phyloP scores from a whole-genome alignment of 2,329 filamentous ascomycete species.

The Aureobasidium pullulans region DNA sequence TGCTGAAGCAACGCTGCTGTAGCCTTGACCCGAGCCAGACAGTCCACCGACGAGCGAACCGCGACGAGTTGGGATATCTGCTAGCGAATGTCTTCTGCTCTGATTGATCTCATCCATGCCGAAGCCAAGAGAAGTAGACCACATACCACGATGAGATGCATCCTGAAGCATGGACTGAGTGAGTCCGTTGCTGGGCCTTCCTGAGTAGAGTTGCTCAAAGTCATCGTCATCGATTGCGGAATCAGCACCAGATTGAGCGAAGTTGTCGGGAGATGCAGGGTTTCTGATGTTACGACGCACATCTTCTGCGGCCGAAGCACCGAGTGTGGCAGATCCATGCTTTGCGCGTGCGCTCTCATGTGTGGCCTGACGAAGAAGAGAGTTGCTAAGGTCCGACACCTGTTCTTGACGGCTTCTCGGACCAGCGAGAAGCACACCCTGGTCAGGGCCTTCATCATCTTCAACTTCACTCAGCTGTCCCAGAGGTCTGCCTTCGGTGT shows the following conservation, averaged over 20 bases:
- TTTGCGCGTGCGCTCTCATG: constrained; percentile 26
- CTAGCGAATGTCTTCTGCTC: constrained; percentile 74
- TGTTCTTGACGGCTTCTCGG: not conserved
- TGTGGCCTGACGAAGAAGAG: constrained; percentile 30
- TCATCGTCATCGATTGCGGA: constrained; percentile 11
- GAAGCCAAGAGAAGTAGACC: constrained; percentile 11
- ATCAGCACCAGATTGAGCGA: not conserved
- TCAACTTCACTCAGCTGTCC: constrained; percentile 65
- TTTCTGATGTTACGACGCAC: not conserved
- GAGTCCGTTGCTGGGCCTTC: not conserved
- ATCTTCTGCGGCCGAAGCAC: constrained; percentile 1
- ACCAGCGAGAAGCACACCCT: constrained; percentile 35
- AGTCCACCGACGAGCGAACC: constrained; percentile 25
- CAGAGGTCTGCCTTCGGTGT: constrained; percentile 35
- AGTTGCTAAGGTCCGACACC: constrained; percentile 11
- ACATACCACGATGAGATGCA: constrained; percentile 19
- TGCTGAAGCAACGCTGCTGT: not conserved
- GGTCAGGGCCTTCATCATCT: constrained; percentile 55
- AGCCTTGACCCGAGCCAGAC: not conserved
- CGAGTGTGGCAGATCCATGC: constrained; percentile 2
- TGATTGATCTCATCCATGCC: constrained; percentile 55
- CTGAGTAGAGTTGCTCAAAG: not conserved
- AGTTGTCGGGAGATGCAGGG: not conserved
- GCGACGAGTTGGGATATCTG: constrained; percentile 33
- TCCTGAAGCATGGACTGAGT: constrained; percentile 47